phyloP scores from a whole-genome alignment of 441 rosid species.

The Geranium incanum region DNA sequence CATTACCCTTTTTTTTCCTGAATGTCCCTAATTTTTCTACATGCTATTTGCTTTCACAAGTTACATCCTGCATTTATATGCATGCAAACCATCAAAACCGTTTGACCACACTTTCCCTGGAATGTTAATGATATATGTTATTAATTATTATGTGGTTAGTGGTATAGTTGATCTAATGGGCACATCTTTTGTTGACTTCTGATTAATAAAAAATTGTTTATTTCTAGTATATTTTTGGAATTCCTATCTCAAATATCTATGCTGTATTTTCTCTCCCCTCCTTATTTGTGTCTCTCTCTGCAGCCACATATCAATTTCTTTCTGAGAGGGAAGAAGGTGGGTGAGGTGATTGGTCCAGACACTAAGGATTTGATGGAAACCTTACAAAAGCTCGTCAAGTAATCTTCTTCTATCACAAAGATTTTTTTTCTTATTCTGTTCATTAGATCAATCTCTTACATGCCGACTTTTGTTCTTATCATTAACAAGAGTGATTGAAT shows the following conservation, averaged over 20 bases:
- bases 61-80: neutral
- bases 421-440: neutral
- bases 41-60: neutral
- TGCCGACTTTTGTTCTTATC: neutral
- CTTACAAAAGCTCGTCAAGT: neutral
- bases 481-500: neutral
- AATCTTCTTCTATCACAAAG: neutral
- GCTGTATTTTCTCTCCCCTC: neutral
- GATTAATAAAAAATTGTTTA: neutral
- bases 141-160: neutral
- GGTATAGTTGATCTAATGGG: neutral
- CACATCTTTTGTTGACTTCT: neutral
- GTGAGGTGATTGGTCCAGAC: neutral
- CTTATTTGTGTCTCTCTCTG: neutral
- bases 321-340: neutral
- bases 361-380: neutral
- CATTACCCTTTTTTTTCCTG: neutral
- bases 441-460: neutral
- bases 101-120: neutral
- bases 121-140: neutral
- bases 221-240: neutral
- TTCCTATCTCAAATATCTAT: neutral
- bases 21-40: neutral
- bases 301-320: neutral
- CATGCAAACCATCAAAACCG: neutral